Percentiles rank a stretch among this genome's conserved stretches.
These are phyloP conservation scores for Zygotorulaspora mrakii DNA, from an alignment of 1,139 yeast species.

Conservation along the genomic window DNA sequence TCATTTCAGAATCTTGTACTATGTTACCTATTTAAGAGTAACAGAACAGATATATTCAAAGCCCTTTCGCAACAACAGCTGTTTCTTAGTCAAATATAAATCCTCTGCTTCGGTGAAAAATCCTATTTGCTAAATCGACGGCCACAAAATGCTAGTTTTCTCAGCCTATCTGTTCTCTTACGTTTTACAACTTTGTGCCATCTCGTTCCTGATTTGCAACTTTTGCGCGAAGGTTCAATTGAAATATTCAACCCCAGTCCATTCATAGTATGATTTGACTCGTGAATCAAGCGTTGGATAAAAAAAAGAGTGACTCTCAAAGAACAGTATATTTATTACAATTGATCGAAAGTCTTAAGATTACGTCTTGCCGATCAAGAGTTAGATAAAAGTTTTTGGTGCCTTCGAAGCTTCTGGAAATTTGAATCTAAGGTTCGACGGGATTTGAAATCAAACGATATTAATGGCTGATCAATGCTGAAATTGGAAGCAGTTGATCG, in stretches of 20 bases:
- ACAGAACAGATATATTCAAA: no score
- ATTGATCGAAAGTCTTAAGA: background rate
- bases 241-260: constrained; percentile 1
- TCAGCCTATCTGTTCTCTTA: background rate
- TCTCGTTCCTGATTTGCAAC: constrained; percentile 5
- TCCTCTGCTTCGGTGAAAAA: background rate
- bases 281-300: no score
- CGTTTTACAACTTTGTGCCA: constrained; percentile 1
- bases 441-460: background rate
- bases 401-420: constrained; percentile 9
- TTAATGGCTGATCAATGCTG: constrained; percentile 5
- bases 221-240: constrained; percentile 2
- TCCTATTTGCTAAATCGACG: no score
- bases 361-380: background rate
- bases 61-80: no score
- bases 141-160: constrained; percentile 4
- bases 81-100: no score
- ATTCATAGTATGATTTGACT: background rate
- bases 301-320: no score
- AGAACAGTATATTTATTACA: no score
- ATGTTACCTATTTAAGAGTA: background rate
- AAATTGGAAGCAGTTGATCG: background rate
- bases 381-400: background rate
- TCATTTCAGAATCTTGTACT: constrained; percentile 2
- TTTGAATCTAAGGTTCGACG: background rate